Percentiles rank a stretch among this genome's conserved stretches.
Evolutionary conservation across 2,329 filamentous ascomycete genomes (phyloP).

Genomic region (Penicillium sp.): DNA sequence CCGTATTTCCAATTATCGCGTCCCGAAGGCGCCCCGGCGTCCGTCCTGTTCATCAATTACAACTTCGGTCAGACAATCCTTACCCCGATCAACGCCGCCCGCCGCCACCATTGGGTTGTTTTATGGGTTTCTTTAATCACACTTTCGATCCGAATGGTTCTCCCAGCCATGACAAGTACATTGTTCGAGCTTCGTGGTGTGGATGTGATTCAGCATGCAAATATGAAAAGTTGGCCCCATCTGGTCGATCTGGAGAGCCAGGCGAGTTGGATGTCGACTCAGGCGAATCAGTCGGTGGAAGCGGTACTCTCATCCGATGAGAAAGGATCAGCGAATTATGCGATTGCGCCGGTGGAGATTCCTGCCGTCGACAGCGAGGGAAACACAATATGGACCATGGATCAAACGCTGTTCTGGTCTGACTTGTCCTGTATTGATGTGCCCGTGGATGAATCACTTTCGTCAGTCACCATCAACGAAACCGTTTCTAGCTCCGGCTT

Average conservation of each 20-base stretch:
- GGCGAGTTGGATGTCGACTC: conserved; percentile 31
- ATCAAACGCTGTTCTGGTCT: conserved; percentile 36
- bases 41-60: conserved; percentile 37
- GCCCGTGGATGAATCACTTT: conserved; percentile 17
- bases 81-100: conserved; percentile 32
- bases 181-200: conserved; percentile 34
- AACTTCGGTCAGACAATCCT: conserved; percentile 38
- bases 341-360: conserved; percentile 34
- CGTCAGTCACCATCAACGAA: conserved; percentile 22
- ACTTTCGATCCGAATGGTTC: conserved; percentile 32
- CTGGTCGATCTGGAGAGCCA: conserved; percentile 30
- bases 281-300: conserved; percentile 26
- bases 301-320: conserved; percentile 20
- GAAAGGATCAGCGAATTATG: conserved; percentile 27
- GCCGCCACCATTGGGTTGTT: conserved; percentile 34
- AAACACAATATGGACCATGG: conserved; percentile 31
- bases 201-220: conserved; percentile 17
- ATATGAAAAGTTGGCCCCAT: conserved; percentile 31
- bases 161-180: conserved; percentile 34
- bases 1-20: conserved; percentile 47
- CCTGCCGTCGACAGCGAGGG: conserved; percentile 21
- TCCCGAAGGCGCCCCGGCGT: conserved; percentile 33
- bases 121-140: conserved; percentile 34
- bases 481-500: conserved; percentile 6
- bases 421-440: conserved; percentile 26